phyloP scores from a whole-genome alignment of 2,329 filamentous ascomycete species.

The Phialemonium atrogriseum region DNA sequence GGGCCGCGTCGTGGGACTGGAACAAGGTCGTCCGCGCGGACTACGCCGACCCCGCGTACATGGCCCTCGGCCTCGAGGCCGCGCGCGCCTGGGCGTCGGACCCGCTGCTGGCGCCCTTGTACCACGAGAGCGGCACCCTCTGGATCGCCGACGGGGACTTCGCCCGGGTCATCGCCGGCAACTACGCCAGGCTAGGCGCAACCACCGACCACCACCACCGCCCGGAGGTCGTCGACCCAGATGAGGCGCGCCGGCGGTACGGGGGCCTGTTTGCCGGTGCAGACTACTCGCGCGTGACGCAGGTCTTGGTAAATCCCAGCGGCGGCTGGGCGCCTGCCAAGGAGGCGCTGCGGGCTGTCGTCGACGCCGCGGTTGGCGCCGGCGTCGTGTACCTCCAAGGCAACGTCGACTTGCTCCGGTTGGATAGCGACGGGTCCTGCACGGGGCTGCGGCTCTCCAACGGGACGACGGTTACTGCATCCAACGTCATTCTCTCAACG shows the following conservation, averaged over 20 bases:
- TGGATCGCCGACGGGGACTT: conserved; percentile 45
- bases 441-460: too few relatives aligned
- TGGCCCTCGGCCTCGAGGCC: conserved; percentile 55
- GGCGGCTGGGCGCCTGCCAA: conserved; percentile 59
- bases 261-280: conserved; percentile 51
- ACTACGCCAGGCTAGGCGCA: conserved; percentile 38
- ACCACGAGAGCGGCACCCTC: conserved; percentile 53
- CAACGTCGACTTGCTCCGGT: conserved; percentile 37
- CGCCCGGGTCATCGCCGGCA: conserved; percentile 40
- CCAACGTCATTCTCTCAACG: conserved; percentile 44
- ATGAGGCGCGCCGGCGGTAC: conserved; percentile 40
- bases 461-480: conserved; percentile 36
- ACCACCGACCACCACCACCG: conserved; percentile 30
- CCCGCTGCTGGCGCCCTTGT: conserved; percentile 46
- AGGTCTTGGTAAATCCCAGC: conserved; percentile 51
- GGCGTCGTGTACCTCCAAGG: conserved; percentile 52
- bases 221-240: conserved; percentile 33
- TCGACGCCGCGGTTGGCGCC: conserved; percentile 39
- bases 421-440: conserved; percentile 46
- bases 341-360: conserved; percentile 46
- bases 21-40: conserved; percentile 66
- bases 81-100: conserved; percentile 52
- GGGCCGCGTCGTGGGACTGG: conserved; percentile 63
- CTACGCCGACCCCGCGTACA: conserved; percentile 58
- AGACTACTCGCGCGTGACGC: conserved; percentile 49